These are phyloP conservation scores for Colletotrichum lindemuthianum DNA, from an alignment of 2,329 filamentous ascomycete genomes.

Conservation along the genomic window DNA sequence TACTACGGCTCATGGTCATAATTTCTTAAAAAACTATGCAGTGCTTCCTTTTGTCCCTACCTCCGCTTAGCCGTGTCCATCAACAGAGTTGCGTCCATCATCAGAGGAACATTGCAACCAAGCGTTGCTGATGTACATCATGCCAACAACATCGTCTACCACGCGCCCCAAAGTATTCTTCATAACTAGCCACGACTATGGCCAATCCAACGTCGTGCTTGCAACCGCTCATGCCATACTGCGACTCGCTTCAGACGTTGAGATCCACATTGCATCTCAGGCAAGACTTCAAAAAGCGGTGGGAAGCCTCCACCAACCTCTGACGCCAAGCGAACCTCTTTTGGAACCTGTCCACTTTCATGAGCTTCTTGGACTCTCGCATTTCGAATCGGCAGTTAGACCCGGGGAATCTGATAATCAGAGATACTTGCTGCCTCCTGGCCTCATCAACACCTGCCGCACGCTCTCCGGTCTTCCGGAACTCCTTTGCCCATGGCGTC, in stretches of 20 bases:
- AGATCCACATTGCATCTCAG: slow-evolving; percentile 55
- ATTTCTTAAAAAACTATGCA: too few relatives aligned
- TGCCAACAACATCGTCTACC: not conserved
- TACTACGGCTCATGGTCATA: too few relatives aligned
- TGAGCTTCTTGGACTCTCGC: not conserved
- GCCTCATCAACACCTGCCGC: not conserved
- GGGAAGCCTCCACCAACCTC: not conserved
- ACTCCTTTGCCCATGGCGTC: not conserved
- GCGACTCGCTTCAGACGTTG: slow-evolving; percentile 44
- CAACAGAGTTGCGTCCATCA: too few relatives aligned
- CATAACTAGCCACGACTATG: slow-evolving; percentile 56
- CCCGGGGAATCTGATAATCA: not conserved
- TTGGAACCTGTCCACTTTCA: not conserved
- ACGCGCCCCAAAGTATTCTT: slow-evolving; percentile 47
- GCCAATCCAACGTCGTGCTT: slow-evolving; percentile 57
- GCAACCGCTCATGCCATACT: slow-evolving; percentile 54
- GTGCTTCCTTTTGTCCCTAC: too few relatives aligned
- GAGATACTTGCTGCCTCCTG: slow-evolving; percentile 7
- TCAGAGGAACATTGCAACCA: too few relatives aligned
- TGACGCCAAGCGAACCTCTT: not conserved
- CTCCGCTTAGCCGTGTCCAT: too few relatives aligned
- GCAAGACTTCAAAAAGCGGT: not conserved
- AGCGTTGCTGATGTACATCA: not conserved
- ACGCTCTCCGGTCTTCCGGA: not conserved
- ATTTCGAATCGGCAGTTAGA: slow-evolving; percentile 1